Conservation (phyloP, 441 rosid genomes). For the Syzygium malaccense region DNA sequence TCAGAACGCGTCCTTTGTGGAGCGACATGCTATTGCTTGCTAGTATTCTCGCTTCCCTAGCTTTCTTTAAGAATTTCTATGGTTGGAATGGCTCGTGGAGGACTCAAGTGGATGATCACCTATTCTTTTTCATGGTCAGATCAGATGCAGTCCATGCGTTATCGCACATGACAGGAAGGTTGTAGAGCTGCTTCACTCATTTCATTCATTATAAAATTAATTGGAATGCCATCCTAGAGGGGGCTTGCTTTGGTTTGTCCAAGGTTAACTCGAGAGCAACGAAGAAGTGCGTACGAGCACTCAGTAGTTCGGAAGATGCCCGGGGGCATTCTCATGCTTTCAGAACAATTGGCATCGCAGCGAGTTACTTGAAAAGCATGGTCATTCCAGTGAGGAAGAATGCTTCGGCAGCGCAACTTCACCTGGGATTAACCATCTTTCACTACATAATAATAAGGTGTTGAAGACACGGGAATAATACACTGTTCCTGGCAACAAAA, state of each 20-base stretch:
- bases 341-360: not conserved
- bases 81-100: not conserved
- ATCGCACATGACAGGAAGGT: too few relatives aligned
- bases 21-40: not conserved
- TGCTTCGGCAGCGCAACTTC: not conserved
- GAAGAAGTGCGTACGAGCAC: not conserved
- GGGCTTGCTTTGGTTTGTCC: not conserved
- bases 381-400: not conserved
- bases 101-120: not conserved
- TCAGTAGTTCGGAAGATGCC: not conserved
- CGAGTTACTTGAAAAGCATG: not conserved
- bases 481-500: not conserved
- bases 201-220: not conserved
- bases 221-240: not conserved
- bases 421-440: not conserved
- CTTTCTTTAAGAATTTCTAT: not conserved
- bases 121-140: not conserved
- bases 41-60: not conserved
- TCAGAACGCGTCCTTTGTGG: not conserved
- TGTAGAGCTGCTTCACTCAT: not conserved
- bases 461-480: not conserved
- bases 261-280: not conserved
- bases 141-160: not conserved
- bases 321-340: not conserved
- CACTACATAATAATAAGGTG: not conserved